These are phyloP conservation scores for Lodderomyces jiufengensis DNA, from an alignment of 1,139 yeast species.

Conservation along the genomic window DNA sequence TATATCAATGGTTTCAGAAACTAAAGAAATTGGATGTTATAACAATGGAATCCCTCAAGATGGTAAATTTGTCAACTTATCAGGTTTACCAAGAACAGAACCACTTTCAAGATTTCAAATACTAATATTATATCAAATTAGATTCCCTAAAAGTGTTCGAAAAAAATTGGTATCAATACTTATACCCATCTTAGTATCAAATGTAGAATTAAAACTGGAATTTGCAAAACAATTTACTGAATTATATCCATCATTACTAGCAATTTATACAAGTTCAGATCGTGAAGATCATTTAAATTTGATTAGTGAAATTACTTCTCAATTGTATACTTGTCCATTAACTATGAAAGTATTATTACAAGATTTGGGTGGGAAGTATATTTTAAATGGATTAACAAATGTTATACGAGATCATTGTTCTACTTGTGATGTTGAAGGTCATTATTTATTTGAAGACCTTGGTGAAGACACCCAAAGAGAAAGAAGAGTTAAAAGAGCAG, in stretches of 20 bases:
- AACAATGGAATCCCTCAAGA: slow-evolving; percentile 31
- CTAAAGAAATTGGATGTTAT: slow-evolving; percentile 21
- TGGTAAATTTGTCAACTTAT: slow-evolving; percentile 24
- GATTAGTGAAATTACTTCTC: slow-evolving; percentile 53
- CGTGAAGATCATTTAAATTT: slow-evolving; percentile 63
- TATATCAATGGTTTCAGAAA: slow-evolving; percentile 3
- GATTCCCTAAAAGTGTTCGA: slow-evolving; percentile 52
- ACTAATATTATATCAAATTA: slow-evolving; percentile 51
- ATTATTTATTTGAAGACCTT: slow-evolving; percentile 22
- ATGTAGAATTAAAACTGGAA: slow-evolving; percentile 38
- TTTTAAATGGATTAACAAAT: slow-evolving; percentile 47
- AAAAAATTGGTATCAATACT: slow-evolving; percentile 43
- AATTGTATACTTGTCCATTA: slow-evolving; percentile 63
- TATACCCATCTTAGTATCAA: slow-evolving; percentile 53
- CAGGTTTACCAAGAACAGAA: neutral
- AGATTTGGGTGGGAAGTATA: slow-evolving; percentile 32
- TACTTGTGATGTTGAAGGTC: slow-evolving; percentile 21
- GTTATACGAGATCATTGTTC: slow-evolving; percentile 41
- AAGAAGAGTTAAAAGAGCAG: slow-evolving; percentile 28
- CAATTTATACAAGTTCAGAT: slow-evolving; percentile 48
- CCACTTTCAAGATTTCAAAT: slow-evolving; percentile 48
- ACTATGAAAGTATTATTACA: slow-evolving; percentile 44
- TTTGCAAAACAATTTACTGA: slow-evolving; percentile 53
- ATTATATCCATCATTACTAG: slow-evolving; percentile 52
- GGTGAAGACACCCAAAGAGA: slow-evolving; percentile 15